phyloP scores from a whole-genome alignment of 164 flowering plant genomes.

The Kingdonia uniflora region DNA sequence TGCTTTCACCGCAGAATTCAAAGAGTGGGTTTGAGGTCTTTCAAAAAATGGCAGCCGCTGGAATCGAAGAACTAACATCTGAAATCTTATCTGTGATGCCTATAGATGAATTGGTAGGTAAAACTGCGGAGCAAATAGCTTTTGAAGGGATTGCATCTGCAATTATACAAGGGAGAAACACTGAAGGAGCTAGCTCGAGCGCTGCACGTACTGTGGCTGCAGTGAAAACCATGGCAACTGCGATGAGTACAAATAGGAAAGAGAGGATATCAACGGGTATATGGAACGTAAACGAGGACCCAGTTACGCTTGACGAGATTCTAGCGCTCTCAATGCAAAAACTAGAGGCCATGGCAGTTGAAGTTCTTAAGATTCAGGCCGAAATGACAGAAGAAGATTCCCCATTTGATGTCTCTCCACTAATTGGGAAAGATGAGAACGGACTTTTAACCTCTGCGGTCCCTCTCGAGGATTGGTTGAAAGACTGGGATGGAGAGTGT shows the following conservation, averaged over 20 bases:
- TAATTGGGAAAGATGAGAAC: slow-evolving; percentile 19
- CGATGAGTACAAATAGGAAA: slow-evolving; percentile 56
- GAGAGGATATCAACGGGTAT: slow-evolving; percentile 74
- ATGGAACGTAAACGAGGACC: slow-evolving; percentile 62
- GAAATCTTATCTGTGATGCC: slow-evolving; percentile 47
- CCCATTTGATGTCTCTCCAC: slow-evolving; percentile 74
- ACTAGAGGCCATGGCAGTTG: slow-evolving; percentile 66
- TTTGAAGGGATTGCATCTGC: slow-evolving; percentile 94
- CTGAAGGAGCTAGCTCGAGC: slow-evolving; percentile 85
- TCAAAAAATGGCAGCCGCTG: slow-evolving; percentile 58
- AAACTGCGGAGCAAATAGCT: slow-evolving; percentile 89
- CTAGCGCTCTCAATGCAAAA: slow-evolving; percentile 80
- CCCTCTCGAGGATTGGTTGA: slow-evolving; percentile 60
- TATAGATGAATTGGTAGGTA: slow-evolving; percentile 69
- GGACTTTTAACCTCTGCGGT: slow-evolving; percentile 35
- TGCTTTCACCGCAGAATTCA: slow-evolving; percentile 31
- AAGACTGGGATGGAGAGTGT: slow-evolving; percentile 11
- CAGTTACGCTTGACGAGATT: slow-evolving; percentile 54
- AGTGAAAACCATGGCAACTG: slow-evolving; percentile 57
- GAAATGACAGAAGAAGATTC: slow-evolving; percentile 82
- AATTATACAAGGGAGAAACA: slow-evolving; percentile 73
- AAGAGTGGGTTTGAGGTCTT: slow-evolving; percentile 57
- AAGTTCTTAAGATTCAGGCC: slow-evolving; percentile 77
- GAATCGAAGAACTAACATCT: slow-evolving; percentile 53
- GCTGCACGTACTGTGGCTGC: slow-evolving; percentile 71